Percentiles rank a stretch among this genome's conserved stretches.
phyloP scores from a whole-genome alignment of 2,329 filamentous ascomycete species.

The Cladosporium colombiae region DNA sequence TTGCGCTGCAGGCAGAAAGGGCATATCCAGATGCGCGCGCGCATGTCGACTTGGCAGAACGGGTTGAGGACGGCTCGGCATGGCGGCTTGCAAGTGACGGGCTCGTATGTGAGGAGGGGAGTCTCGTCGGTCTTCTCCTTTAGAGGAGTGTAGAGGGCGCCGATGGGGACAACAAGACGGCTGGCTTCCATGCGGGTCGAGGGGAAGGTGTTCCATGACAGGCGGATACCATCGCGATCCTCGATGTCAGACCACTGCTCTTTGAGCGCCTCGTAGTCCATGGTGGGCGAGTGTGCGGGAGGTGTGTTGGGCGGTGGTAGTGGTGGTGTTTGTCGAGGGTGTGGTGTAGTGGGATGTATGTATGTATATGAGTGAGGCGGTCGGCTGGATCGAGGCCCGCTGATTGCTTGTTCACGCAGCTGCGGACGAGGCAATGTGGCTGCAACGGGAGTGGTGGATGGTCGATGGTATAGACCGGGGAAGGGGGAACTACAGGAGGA shows the following conservation, averaged over 20 bases:
- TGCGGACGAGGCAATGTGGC: slow-evolving; percentile 13
- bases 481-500: slow-evolving; percentile 1
- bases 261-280: slow-evolving; percentile 93
- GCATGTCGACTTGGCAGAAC: slow-evolving; percentile 87
- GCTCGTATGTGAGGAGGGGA: slow-evolving; percentile 90
- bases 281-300: slow-evolving; percentile 44
- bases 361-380: slow-evolving; percentile 18
- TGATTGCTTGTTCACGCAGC: slow-evolving; percentile 24
- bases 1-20: slow-evolving; percentile 85
- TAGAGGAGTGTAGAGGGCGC: slow-evolving; percentile 89
- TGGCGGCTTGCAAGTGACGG: slow-evolving; percentile 92
- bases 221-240: slow-evolving; percentile 89
- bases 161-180: slow-evolving; percentile 72
- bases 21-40: slow-evolving; percentile 83
- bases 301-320: slow-evolving; percentile 16
- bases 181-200: slow-evolving; percentile 82
- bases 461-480: not conserved
- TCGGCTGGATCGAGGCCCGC: slow-evolving; percentile 19
- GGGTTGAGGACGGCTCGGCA: slow-evolving; percentile 96
- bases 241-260: slow-evolving; percentile 97
- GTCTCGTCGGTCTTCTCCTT: slow-evolving; percentile 86
- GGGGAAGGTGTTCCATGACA: slow-evolving; percentile 99
- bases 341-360: slow-evolving; percentile 12
- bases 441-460: not conserved
- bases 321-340: slow-evolving; percentile 10